These are phyloP conservation scores for Alternaria dauci DNA, from an alignment of 2,329 filamentous ascomycete genomes.

Conservation along the genomic window DNA sequence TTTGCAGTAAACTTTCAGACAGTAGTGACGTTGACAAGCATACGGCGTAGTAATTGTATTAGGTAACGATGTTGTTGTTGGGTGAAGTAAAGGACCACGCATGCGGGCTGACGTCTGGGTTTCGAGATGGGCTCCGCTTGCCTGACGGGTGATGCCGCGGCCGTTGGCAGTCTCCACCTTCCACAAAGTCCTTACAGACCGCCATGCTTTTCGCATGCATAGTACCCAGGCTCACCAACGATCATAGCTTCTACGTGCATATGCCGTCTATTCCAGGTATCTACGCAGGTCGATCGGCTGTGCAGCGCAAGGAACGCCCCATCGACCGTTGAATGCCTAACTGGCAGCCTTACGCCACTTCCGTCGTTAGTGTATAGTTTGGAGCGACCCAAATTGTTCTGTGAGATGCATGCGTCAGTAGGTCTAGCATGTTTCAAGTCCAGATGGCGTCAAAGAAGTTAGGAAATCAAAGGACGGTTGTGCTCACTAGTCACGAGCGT, in stretches of 20 bases:
- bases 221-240: not conserved
- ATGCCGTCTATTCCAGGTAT: not conserved
- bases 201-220: not conserved
- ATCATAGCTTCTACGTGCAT: slow-evolving; percentile 2
- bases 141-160: slow-evolving; percentile 1
- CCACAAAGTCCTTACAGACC: slow-evolving; percentile 6
- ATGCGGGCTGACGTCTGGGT: not conserved
- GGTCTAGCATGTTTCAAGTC: not conserved
- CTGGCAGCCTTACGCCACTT: slow-evolving; percentile 8
- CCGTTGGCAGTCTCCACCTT: slow-evolving; percentile 5
- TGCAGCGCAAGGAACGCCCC: slow-evolving; percentile 13
- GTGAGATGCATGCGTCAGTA: slow-evolving; percentile 1
- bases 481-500: not conserved
- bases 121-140: not conserved
- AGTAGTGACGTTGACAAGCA: not conserved
- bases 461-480: not conserved
- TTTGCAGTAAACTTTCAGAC: not conserved
- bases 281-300: not conserved
- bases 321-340: slow-evolving; percentile 2
- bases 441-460: not conserved
- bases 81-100: not conserved
- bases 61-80: not conserved
- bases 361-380: not conserved
- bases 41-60: not conserved
- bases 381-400: not conserved